Base-by-base conservation (phyloP, 768 basidiomycete species). In the Suillus lakei region DNA sequence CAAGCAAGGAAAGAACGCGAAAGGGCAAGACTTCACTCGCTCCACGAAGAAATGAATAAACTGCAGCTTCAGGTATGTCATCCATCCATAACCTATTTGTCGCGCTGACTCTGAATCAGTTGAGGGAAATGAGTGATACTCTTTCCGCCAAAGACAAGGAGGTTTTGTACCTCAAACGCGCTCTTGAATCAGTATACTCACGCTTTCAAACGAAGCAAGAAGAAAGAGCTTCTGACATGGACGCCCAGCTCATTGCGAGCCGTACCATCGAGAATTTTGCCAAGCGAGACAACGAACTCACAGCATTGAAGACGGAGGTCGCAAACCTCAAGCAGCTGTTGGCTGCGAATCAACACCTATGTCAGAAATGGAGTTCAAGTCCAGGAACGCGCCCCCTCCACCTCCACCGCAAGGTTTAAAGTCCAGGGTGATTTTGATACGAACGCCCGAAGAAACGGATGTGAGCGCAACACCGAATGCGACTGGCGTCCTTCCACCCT, bases 101-200 rank as follows among this genome's bases (percentile, higher is more conserved):
- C 36, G 16, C 60, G 16, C 62, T 15, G 8, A 39, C 8, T 53
- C 43, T 64, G 0, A 43, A 46, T 16, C 70, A 95, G 91, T 82
- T 81, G 53, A 76, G 76, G 3, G 88, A 90, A 51, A 76, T 88
- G 58, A 88, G 88, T 51, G 76, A 70, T 5, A 69, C 76, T 3
- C 53, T 87, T 3, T 76, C 75, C 5, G 77, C 80, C 62, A 91
- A 89, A 71, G 86, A 91, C 67, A 95, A 93, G 72, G 91, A 95
- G 63, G 82, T 91, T 39, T 68, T 84, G 0, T 92, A 90, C 70
- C 83, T 96, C 44, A 93, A 94, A 72, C 89, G 91, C 16, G 91
- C 93, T n/a, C 80, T 98, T 43, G 93, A 95, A 75, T 91, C 92
- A 8, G 91, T 96, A 5, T 93, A 93, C 75, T 89, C 89, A 13